Base-by-base conservation (phyloP, 202 grass and related monocot species). In the Hordeum pubiflorum region DNA sequence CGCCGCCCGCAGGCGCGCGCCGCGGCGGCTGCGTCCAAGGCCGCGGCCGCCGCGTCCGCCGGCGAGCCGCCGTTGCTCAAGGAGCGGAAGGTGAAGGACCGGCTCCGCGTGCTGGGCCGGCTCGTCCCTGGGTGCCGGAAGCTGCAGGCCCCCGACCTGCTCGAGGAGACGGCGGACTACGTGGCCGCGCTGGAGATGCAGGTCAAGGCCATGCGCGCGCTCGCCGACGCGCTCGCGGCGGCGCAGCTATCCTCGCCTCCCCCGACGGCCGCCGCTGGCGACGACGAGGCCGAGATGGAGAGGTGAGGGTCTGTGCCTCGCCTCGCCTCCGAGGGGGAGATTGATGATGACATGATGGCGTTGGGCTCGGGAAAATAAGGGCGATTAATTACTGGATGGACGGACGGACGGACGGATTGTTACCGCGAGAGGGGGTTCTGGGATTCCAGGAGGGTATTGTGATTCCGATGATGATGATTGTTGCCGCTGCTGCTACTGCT, bases 101-200 rank as follows among this genome's bases (percentile, higher is more conserved):
- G 90, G 22, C 90, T 99, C 44, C 87, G 87, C 63, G 76, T 89
- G 79, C 85, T 99, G 63, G 92, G 90, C 40, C 79, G 85, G 64
- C 82, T 99, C 73, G 96, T 99, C 26, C 96, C 96, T 0, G 96
- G 96, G 5, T 99, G 96, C 74, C 87, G 85, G 58, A 99, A 99
- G 78, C 77, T 96, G 9, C 83, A 89, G 38, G 74, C 92, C 9
- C 77, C 92, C 24, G 87, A 77, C 55, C 87, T 99, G 74, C 89
- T 99, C 58, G 96, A 99, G 78, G 96, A 99, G 82, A 21, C 92
- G 38, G 96, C 85, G 3, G 96, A 99, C 59, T 99, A 99, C 65
- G 48, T 99, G 21, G 90, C 92, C 17, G 96, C 96, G 46, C 92
- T 99, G 65, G 82, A 99, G 92, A 89, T 96, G 92, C 96, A 99